A percentile compares a stretch with the other conserved stretches of the same genome.
phyloP scores from a whole-genome alignment of 208 protist genomes.

The Trypanosoma cruzi region DNA sequence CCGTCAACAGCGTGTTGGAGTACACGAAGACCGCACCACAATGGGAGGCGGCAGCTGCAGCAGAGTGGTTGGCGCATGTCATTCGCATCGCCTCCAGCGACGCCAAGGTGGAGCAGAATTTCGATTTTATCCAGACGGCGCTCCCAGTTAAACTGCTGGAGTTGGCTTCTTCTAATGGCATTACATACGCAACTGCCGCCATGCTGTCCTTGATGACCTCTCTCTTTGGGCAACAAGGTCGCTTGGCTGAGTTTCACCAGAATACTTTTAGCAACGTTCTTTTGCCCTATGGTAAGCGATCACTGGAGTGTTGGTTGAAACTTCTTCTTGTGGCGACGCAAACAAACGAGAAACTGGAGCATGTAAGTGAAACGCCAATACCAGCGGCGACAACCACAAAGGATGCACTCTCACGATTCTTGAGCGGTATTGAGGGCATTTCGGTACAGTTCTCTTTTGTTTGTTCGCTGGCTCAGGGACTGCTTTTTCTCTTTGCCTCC shows the following conservation, averaged over 20 bases:
- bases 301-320: conserved; percentile 45
- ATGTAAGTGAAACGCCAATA: conserved; percentile 13
- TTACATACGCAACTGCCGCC: conserved; percentile 38
- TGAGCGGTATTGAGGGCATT: conserved; percentile 58
- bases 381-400: conserved; percentile 26
- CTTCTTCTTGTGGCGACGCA: conserved; percentile 42
- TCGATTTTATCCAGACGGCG: conserved; percentile 32
- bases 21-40: conserved; percentile 46
- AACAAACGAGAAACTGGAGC: conserved; percentile 43
- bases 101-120: conserved; percentile 20
- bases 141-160: conserved; percentile 38
- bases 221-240: conserved; percentile 37
- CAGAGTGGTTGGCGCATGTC: conserved; percentile 65
- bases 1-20: conserved; percentile 58
- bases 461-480: conserved; percentile 35
- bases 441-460: conserved; percentile 70
- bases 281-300: conserved; percentile 41
- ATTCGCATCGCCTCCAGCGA: conserved; percentile 24
- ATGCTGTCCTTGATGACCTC: conserved; percentile 31
- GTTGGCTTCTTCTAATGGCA: conserved; percentile 27
- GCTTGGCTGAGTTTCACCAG: conserved; percentile 17
- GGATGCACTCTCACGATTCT: conserved; percentile 52
- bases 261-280: conserved; percentile 24
- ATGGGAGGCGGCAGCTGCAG: conserved; percentile 76
- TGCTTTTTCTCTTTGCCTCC: conserved; percentile 32